These are phyloP conservation scores for Symbiodinium natans DNA, from an alignment of 73 alveolate genomes.

Conservation along the genomic window DNA sequence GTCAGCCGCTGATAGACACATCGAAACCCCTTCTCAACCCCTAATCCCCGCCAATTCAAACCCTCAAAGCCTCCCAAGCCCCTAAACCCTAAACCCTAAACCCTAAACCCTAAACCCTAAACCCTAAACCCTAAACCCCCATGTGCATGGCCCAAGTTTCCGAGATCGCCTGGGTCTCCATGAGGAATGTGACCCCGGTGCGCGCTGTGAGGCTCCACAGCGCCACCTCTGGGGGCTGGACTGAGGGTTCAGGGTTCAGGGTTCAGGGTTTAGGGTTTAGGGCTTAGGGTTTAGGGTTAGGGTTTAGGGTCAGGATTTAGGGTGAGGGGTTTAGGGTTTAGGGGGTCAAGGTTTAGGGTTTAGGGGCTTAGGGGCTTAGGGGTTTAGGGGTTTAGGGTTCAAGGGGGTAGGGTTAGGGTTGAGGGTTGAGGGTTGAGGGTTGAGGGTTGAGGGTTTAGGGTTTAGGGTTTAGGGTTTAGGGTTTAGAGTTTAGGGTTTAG, in stretches of 20 bases:
- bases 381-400: background rate
- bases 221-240: background rate
- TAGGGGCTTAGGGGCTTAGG: background rate
- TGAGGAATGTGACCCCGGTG: conserved; percentile 28
- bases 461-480: too few relatives aligned
- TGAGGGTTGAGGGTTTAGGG: too few relatives aligned
- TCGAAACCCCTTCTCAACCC: too few relatives aligned
- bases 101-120: background rate
- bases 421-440: background rate
- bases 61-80: background rate
- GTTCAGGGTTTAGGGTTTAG: background rate
- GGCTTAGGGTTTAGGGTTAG: background rate
- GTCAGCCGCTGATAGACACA: too few relatives aligned
- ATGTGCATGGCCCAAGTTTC: background rate
- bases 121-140: background rate
- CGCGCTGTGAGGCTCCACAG: conserved; percentile 40
- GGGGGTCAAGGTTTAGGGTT: background rate
- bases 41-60: too few relatives aligned
- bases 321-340: background rate
- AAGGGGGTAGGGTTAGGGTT: background rate
- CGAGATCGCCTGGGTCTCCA: conserved; percentile 65
- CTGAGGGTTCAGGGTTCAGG: background rate
- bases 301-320: background rate
- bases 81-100: background rate
- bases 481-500: background rate